These are phyloP conservation scores for Haematococcus lacustris DNA, from an alignment of 139 green algal species.

Conservation along the genomic window DNA sequence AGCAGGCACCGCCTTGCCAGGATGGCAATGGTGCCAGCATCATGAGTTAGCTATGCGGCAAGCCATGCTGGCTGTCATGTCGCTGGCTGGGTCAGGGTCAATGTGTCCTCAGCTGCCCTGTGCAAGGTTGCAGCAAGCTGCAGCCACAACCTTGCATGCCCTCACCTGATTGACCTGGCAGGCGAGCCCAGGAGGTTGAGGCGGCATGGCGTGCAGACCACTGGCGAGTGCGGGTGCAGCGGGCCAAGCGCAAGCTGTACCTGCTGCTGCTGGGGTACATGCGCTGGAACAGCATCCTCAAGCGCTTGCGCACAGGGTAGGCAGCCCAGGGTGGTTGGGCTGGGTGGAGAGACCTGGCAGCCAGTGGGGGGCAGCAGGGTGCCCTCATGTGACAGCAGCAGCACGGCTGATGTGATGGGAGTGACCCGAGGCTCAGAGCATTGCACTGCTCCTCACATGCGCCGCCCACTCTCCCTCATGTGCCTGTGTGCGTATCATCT, in stretches of 20 bases:
- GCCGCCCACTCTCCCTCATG: not conserved
- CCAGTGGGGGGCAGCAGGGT: not conserved
- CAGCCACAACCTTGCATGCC: not conserved
- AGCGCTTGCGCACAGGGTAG: constrained; percentile 1
- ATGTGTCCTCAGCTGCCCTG: not conserved
- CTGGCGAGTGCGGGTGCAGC: not conserved
- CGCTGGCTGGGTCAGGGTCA: not conserved
- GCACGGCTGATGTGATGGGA: not conserved
- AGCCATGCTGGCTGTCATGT: not conserved
- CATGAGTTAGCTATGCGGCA: not conserved
- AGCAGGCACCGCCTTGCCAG: not conserved
- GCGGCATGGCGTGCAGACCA: not conserved
- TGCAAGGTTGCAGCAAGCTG: not conserved
- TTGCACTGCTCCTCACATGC: not conserved
- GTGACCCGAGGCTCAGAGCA: not conserved
- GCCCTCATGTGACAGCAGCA: not conserved
- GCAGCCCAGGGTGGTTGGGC: not conserved
- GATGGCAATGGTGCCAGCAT: not conserved
- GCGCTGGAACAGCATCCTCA: constrained; percentile 8
- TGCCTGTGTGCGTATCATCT: not conserved
- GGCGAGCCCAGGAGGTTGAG: not conserved
- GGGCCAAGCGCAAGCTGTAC: constrained; percentile 7
- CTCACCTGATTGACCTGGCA: not conserved
- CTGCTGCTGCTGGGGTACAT: constrained; percentile 6
- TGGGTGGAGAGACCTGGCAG: too few species aligned